Percentiles rank a stretch among this genome's conserved stretches.
phyloP scores from a whole-genome alignment of 129 eudicot genomes.

The Flaveria brownii region DNA sequence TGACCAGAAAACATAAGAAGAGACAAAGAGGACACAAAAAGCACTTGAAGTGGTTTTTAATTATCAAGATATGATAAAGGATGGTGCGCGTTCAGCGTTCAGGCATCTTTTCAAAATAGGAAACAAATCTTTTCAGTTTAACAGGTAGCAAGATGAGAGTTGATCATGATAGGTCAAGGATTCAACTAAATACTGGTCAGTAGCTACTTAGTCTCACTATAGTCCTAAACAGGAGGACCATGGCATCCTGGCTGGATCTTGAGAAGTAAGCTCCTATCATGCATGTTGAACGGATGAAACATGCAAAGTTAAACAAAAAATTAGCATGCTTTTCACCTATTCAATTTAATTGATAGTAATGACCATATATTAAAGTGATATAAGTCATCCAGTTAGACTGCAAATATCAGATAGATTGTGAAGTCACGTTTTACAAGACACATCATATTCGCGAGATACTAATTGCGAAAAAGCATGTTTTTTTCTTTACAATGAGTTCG shows the following conservation, averaged over 20 bases:
- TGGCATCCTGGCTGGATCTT: not conserved
- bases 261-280: not conserved
- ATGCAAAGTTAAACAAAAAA: not conserved
- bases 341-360: not conserved
- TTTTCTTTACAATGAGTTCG: too few relatives aligned
- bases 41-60: not conserved
- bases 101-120: not conserved
- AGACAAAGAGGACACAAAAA: not conserved
- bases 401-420: not conserved
- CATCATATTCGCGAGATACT: not conserved
- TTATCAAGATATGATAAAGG: not conserved
- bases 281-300: not conserved
- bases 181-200: not conserved
- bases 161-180: conserved; percentile 1
- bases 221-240: not conserved
- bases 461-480: too few relatives aligned
- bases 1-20: not conserved
- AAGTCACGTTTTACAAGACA: not conserved
- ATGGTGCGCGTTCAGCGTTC: conserved; percentile 17
- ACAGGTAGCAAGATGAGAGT: not conserved
- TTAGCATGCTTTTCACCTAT: not conserved
- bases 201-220: conserved; percentile 3
- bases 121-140: not conserved
- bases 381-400: not conserved
- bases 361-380: not conserved